A percentile compares a stretch with the other conserved stretches of the same genome.
Evolutionary conservation across 2,329 filamentous ascomycete genomes (phyloP).

Genomic region (Fusarium metavorans): DNA sequence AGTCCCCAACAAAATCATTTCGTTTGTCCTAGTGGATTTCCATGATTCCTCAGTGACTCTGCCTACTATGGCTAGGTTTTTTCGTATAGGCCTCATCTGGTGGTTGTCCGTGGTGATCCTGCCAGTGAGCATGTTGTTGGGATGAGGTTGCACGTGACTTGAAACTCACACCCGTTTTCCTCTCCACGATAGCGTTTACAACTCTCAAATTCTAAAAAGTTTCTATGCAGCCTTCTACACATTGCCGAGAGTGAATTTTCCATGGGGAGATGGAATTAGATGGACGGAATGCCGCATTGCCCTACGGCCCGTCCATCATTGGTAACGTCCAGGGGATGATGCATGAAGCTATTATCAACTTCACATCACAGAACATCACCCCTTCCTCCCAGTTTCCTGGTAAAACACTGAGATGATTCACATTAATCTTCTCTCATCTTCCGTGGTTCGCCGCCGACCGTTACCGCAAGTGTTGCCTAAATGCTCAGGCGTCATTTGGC

Average conservation of each 20-base stretch:
- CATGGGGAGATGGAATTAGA: background rate
- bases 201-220: no score
- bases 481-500: background rate
- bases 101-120: background rate
- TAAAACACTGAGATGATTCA: background rate
- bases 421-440: background rate
- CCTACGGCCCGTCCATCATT: background rate
- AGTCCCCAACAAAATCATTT: background rate
- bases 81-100: background rate
- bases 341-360: background rate
- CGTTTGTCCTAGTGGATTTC: background rate
- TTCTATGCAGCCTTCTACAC: background rate
- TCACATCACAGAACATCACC: background rate
- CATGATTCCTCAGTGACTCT: background rate
- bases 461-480: background rate
- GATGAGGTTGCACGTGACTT: background rate
- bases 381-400: background rate
- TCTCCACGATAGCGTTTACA: background rate
- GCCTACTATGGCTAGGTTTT: background rate
- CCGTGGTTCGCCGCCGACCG: background rate
- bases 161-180: background rate
- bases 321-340: background rate
- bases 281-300: background rate
- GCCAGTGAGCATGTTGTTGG: background rate
- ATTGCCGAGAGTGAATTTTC: background rate